Base-by-base conservation (phyloP, 2,329 filamentous ascomycete genomes). In the Pseudodiploospora longispora region DNA sequence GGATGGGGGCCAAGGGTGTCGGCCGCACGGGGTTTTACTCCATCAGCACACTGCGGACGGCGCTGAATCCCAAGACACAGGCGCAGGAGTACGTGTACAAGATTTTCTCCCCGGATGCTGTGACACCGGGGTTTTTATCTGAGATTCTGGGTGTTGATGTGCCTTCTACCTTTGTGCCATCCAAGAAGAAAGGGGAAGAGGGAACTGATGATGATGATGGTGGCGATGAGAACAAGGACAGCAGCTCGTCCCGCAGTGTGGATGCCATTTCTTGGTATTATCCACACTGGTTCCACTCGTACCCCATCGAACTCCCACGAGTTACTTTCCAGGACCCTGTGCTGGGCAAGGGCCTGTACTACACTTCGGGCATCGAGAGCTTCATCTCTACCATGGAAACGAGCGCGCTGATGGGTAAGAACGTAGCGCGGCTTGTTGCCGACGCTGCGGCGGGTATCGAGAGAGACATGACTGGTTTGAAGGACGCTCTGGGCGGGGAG, bases 341-440 rank as follows among this genome's bases (percentile, higher is more conserved):
- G 50, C 60, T 96, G 3, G 81, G 78, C 5, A 64, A 75, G 6
- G 78, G 79, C 0, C 56, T 91, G 10, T 93, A 81, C 63, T 85
- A 85, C 59, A 84, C 81, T 0, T 80, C 78, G 8, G 81, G 79
- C 3, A 94, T 97, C 36, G 91, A 97, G 66, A 84, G 84, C 53
- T 96, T 98, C 61, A 94, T 97, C 53, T 93, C 85, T 7, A 95
- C 89, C 0, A 97, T 98, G 93, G 93, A 98, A 71, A 96, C 93
- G 6, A 95, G 83, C 61, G 85, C 87, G 1, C 65, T 97, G 53
- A 93, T 93, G 80, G 93, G 93, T 1, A 87, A 78, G 75, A 93
- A 93, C 58, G 82, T 93, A 19, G 87, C 87, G 6, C 74, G 72
- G 50, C 66, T 93, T 43, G 71, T 91, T 38, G 72, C 81, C 1